Conservation (phyloP, 2,329 filamentous ascomycete genomes). For the Periconia digitata region DNA sequence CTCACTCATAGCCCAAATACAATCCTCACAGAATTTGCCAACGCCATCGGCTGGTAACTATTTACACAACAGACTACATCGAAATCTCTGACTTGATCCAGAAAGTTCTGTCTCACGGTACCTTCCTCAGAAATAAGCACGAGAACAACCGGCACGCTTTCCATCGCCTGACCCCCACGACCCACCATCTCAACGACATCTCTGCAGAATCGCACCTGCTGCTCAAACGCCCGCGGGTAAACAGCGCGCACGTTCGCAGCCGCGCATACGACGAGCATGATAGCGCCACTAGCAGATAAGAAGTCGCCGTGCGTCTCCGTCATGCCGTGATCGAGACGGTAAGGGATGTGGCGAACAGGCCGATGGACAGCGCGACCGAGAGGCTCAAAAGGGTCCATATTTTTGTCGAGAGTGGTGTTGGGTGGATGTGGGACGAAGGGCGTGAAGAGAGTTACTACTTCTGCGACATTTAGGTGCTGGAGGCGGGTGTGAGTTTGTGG, state of each 20-base stretch:
- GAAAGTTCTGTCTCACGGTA: too few relatives aligned
- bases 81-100: too few relatives aligned
- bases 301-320: conserved; percentile 65
- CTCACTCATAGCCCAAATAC: conserved; percentile 26
- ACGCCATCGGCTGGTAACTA: conserved; percentile 30
- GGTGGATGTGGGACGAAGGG: conserved; percentile 56
- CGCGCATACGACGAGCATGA: conserved; percentile 60
- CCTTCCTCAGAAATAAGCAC: conserved; percentile 27
- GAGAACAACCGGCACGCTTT: conserved; percentile 26
- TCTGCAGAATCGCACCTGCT: conserved; percentile 33
- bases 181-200: conserved; percentile 19
- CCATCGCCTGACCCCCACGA: conserved; percentile 14
- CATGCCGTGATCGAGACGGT: conserved; percentile 64
- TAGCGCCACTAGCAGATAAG: conserved; percentile 59
- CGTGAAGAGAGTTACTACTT: conserved; percentile 50
- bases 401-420: conserved; percentile 38
- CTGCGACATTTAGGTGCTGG: conserved; percentile 39
- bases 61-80: too few relatives aligned
- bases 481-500: conserved; percentile 26
- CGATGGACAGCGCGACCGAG: conserved; percentile 65
- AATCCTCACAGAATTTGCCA: conserved; percentile 25
- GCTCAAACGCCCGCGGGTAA: conserved; percentile 27
- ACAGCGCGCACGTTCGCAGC: conserved; percentile 27
- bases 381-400: conserved; percentile 70
- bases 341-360: conserved; percentile 71